A percentile compares a stretch with the other conserved stretches of the same genome.
Conservation (phyloP, 2,329 filamentous ascomycete genomes). For the Fusarium temperatum region DNA sequence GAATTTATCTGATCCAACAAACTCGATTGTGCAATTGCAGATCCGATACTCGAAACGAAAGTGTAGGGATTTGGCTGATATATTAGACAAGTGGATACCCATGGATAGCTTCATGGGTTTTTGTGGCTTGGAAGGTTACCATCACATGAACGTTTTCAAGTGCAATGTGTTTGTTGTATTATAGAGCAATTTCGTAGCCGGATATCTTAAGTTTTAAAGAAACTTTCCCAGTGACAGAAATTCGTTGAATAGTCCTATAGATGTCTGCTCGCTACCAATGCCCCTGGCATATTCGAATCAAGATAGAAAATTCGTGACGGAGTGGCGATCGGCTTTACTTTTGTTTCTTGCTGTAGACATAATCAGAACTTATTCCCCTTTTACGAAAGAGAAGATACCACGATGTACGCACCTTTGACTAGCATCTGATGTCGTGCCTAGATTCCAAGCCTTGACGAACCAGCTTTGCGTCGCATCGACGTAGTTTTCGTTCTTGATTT, state of each 20-base stretch:
- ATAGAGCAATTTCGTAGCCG: neutral
- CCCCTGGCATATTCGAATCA: neutral
- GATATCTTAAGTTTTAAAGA: neutral
- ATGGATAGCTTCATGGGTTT: neutral
- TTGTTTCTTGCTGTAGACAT: constrained; percentile 34
- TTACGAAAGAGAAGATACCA: neutral
- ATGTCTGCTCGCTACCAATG: neutral
- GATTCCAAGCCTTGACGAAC: constrained; percentile 73
- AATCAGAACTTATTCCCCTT: constrained; percentile 16
- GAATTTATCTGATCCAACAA: constrained; percentile 1
- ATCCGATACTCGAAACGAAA: constrained; percentile 2
- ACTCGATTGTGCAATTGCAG: neutral
- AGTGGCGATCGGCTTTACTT: constrained; percentile 20
- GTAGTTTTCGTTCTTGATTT: constrained; percentile 74
- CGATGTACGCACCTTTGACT: constrained; percentile 27
- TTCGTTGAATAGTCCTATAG: neutral
- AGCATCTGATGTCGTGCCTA: constrained; percentile 50
- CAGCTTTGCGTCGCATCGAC: constrained; percentile 77
- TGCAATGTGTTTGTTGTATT: neutral
- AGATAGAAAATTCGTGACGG: neutral
- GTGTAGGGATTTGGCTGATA: neutral
- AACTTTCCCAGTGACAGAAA: neutral
- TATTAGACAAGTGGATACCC: neutral
- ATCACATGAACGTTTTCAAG: neutral
- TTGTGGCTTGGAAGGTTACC: neutral